Evolutionary conservation across 2,329 filamentous ascomycete genomes (phyloP), one percentile per base, ranked within the genome.

Genomic region (Ceratocystis cacaofunesta): DNA sequence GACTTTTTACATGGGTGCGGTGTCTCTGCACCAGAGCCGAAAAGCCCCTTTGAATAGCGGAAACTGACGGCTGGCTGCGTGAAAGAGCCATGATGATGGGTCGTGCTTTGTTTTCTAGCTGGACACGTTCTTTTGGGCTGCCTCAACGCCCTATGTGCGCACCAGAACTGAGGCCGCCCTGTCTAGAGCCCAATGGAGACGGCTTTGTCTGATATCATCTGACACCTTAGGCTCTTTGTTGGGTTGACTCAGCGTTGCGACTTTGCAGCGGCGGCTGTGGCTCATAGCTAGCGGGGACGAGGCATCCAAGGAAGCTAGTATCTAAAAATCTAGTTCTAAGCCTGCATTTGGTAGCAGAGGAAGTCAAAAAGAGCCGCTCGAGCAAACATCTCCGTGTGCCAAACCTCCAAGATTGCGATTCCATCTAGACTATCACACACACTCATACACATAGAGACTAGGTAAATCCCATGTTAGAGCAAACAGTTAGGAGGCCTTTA

Each of bases 1-100:
- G 74, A 75, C 5, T 77, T 76, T 60, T 28, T 66, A 19, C n/a
- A 12, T n/a, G 12, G 10, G n/a, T 28, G 44, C 43, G 57, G 66
- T n/a, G 36, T 62, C 25, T 55, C 41, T 10, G 62, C 62, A 12
- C 57, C 58, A n/a, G 36, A 62, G 43, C 65, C 65, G 36, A 22
- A 60, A 36, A 63, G 28, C 43, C 65, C 61, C 6, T 66, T 64
- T 64, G 65, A 66, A 44, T 63, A 61, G 50, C 60, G 19, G 52
- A 6, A 46, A 19, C 43, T 19, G 46, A 36, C 10, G 50, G 32
- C 32, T 57, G 62, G 44, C 22, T 58, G 55, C 25, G 30, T 58
- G 25, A 30, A n/a, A 17, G 48, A 3, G 48, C 48, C n/a, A 25
- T 52, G 4, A 8, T 22, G 15, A 25, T 10, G 12, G n/a, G 7